Evolutionary conservation across 106 monocot genomes (phyloP).

Genomic region (Acanthochlamys bracteata): DNA sequence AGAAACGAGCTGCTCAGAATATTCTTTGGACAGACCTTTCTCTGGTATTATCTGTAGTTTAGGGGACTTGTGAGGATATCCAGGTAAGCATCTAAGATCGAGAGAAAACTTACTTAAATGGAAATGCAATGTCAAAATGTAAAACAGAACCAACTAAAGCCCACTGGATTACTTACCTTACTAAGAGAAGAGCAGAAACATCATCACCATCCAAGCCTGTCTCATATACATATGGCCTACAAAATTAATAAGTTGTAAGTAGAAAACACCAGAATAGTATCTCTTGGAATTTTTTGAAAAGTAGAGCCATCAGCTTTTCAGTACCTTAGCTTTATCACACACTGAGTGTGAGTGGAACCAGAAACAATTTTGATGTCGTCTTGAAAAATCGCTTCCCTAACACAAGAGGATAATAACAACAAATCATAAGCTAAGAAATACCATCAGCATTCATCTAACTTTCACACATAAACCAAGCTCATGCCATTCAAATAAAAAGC

Average conservation of each 20-base stretch:
- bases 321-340: constrained; percentile 66
- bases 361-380: constrained; percentile 68
- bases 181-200: constrained; percentile 54
- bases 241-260: constrained; percentile 3
- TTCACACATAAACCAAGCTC: background rate
- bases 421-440: background rate
- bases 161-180: constrained; percentile 33
- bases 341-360: constrained; percentile 34
- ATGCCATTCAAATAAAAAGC: background rate
- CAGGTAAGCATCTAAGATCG: constrained; percentile 56
- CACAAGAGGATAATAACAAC: constrained; percentile 3
- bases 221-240: constrained; percentile 72
- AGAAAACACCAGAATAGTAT: background rate
- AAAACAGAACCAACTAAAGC: background rate
- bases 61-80: constrained; percentile 92
- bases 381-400: constrained; percentile 72
- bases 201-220: constrained; percentile 33
- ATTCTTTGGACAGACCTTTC: constrained; percentile 56
- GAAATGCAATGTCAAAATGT: too few species aligned
- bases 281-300: background rate
- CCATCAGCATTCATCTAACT: background rate
- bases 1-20: constrained; percentile 49
- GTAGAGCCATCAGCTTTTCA: background rate
- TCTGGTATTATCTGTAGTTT: constrained; percentile 61
- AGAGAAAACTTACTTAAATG: background rate